These are phyloP conservation scores for Suillus plorans DNA, from an alignment of 768 basidiomycete genomes.

Conservation along the genomic window DNA sequence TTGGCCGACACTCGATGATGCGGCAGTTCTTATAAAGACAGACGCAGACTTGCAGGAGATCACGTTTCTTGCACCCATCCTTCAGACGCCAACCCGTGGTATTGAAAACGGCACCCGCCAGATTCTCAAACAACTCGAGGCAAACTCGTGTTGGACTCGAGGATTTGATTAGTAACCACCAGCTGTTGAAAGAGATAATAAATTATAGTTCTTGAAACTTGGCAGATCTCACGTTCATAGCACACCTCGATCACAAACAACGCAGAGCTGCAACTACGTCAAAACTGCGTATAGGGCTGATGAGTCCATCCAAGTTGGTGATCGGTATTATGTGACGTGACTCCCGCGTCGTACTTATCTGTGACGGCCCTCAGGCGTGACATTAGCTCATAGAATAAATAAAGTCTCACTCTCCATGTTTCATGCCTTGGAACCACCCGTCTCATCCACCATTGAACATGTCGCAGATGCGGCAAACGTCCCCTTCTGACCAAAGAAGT, in stretches of 20 bases:
- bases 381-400: too few species aligned
- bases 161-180: not conserved
- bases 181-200: not conserved
- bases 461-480: too few species aligned
- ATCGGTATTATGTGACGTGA: too few species aligned
- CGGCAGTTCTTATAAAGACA: not conserved
- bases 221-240: not conserved
- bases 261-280: too few species aligned
- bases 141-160: not conserved
- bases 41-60: not conserved
- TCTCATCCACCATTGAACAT: too few species aligned
- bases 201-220: not conserved
- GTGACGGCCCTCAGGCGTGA: too few species aligned
- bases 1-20: not conserved
- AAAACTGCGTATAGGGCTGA: not conserved
- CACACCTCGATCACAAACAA: not conserved
- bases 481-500: too few species aligned
- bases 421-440: too few species aligned
- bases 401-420: too few species aligned
- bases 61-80: not conserved
- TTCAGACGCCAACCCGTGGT: not conserved
- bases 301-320: too few species aligned
- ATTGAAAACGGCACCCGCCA: not conserved
- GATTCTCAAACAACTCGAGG: not conserved
- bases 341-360: too few species aligned